These are phyloP conservation scores for Clarireedia sp. DNA, from an alignment of 2,329 filamentous ascomycete genomes.

Conservation along the genomic window DNA sequence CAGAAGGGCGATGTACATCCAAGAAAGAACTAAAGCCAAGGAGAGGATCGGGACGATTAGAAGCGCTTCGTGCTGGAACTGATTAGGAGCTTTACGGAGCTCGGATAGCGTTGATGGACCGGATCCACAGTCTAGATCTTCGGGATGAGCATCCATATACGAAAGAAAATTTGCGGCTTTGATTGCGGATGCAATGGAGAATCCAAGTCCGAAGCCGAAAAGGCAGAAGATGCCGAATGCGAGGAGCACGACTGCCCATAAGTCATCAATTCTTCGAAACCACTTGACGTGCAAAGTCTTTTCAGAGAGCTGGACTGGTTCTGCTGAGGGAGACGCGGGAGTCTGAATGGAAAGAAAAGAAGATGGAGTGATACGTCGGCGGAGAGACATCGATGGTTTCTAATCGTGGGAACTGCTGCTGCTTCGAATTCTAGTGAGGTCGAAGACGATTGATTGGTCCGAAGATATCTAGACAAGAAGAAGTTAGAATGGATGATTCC, in stretches of 20 bases:
- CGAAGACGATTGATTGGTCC: no score
- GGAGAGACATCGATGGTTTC: not conserved
- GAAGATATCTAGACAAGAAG: no score
- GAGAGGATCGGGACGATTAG: not conserved
- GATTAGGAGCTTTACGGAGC: not conserved
- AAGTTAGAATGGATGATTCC: no score
- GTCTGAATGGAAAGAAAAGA: not conserved
- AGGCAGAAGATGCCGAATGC: not conserved
- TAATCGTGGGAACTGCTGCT: no score
- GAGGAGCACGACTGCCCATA: no score
- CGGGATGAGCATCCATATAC: not conserved
- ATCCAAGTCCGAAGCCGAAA: not conserved
- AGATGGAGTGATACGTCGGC: not conserved
- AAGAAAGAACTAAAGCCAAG: not conserved
- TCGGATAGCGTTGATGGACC: not conserved
- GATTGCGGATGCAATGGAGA: not conserved
- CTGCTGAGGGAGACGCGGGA: not conserved
- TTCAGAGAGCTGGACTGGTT: not conserved
- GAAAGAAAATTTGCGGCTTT: not conserved
- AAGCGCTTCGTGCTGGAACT: not conserved
- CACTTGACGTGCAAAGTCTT: not conserved
- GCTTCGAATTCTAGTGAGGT: no score
- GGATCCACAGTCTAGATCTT: not conserved
- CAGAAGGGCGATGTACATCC: not conserved
- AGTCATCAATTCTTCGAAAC: not conserved